Percentiles rank a stretch among this genome's conserved stretches.
phyloP scores from a whole-genome alignment of 164 flowering plant species.

The Piper longum region DNA sequence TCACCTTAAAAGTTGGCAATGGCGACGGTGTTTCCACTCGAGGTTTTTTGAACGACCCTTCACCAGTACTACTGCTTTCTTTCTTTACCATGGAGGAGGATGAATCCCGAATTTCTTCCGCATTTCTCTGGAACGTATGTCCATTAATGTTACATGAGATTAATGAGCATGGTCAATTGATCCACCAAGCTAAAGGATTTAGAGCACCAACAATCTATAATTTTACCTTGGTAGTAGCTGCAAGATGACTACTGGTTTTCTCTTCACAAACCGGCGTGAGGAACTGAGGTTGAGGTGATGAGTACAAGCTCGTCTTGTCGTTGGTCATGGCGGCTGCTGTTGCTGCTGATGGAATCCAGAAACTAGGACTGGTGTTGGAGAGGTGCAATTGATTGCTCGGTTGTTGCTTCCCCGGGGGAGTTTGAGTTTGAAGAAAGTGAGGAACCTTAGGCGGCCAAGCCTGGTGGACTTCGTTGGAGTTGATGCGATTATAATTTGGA shows the following conservation, averaged over 20 bases:
- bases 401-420: conserved; percentile 34
- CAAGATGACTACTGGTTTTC: conserved; percentile 24
- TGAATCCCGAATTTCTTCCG: conserved; percentile 33
- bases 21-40: conserved; percentile 53
- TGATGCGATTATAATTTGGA: conserved; percentile 15
- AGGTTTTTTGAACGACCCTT: conserved; percentile 49
- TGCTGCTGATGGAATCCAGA: conserved; percentile 50
- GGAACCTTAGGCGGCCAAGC: conserved; percentile 35
- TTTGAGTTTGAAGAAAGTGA: conserved; percentile 25
- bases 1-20: conserved; percentile 64
- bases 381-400: conserved; percentile 42
- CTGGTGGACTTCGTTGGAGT: conserved; percentile 16
- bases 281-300: conserved; percentile 20
- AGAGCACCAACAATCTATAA: neutral
- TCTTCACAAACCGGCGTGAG: conserved; percentile 18
- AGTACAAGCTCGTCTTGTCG: conserved; percentile 18
- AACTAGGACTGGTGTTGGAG: conserved; percentile 44
- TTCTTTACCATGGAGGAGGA: conserved; percentile 24
- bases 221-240: conserved; percentile 27
- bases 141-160: neutral
- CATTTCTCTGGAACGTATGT: conserved; percentile 16
- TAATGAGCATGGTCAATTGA: neutral
- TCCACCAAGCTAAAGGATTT: neutral
- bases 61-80: conserved; percentile 22
- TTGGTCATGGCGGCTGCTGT: conserved; percentile 19